Base-by-base conservation (phyloP, 169 alveolate species). In the Cryptosporidium ubiquitum region DNA sequence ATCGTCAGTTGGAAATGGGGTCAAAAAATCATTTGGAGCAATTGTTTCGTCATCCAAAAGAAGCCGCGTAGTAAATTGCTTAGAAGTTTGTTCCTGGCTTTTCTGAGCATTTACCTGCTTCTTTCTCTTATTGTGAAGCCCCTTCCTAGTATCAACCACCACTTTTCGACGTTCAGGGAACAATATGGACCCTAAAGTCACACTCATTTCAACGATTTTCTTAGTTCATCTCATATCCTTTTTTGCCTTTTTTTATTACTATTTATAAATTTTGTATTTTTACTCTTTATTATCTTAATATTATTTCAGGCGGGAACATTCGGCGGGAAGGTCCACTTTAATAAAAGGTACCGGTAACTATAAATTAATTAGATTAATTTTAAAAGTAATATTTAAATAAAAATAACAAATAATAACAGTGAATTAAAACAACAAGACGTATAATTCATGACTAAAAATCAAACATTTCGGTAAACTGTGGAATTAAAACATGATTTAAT, bases 21-120 rank as follows among this genome's bases (percentile, higher is more conserved):
- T 79, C 26, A 79, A 47, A 79, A 79, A 79, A 79, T 79, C 89
- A 61, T 64, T 58, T 23, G 89, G 89, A 66, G 66, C 26, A 60
- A 79, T 79, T 61, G 89, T 79, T 58, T 79, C 89, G 69, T 79
- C 89, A 79, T 79, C 89, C 74, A 79, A 42, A 42, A 79, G 89
- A 64, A 79, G 89, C 79, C 89, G 89, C 89, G 89, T 79, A 39
- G 89, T 79, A 61, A 79, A 64, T 64, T 79, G 89, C 75, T 64
- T 79, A 35, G 89, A 42, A 20, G 89, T 79, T 79, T 79, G 89
- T n/a, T 79, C 89, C 35, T 79, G 89, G 23, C n/a, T 79, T 37
- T 79, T 79, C 40, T 37, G 55, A 61, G 75, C 37, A 40, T 66
- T 79, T 79, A 58, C 75, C 61, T 58, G 89, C 47, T 79, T 79